Base-by-base conservation (phyloP, 495 filamentous ascomycete species). In the Achaetomiella virescens region DNA sequence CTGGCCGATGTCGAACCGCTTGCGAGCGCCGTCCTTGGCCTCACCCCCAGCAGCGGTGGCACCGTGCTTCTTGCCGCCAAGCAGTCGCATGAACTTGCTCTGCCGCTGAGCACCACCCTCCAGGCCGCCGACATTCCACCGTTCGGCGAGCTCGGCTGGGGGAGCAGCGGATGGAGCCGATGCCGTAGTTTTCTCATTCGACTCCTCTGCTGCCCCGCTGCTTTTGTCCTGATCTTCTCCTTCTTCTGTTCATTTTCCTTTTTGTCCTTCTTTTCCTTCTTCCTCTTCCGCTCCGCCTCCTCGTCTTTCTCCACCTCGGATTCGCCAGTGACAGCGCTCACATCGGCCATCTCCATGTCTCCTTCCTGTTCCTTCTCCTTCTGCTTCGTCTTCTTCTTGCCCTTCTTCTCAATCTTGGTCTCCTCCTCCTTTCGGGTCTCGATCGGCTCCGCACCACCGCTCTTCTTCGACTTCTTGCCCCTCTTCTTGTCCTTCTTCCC, bases 61-160 rank as follows among this genome's bases (percentile, higher is more conserved):
- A 10, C 59, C 64, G 20, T 62, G 65, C 29, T 75, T 77, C 57
- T 75, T 75, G 1, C 68, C 80, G 2, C 81, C 81, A 0, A 85
- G 70, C 6, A 85, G 73, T 25, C 76, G 66, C 50, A 83, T 64
- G 53, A 83, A 84, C 63, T 84, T 85, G 45, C 68, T 64, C 55
- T 81, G 77, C 15, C 82, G 74, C 15, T 65, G 68, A 6, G 65
- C 59, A 22, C 73, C 79, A 12, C 82, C 81, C 9, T 66, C 68
- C 44, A 84, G 72, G 15, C 66, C 75, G 29, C 74, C 60, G 15
- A 78, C 75, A 38, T 81, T 79, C 79, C 80, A 83, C 55, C 75
- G 68, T 56, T 72, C 75, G 9, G 60, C 49, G 33, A 63, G 22
- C 7, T 58, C 54, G n/a, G 52, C 57, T 33, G 24, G 33, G 33